phyloP scores from a whole-genome alignment of 1,284 basidiomycete genomes.

The Cystobasidiaceae sp. region DNA sequence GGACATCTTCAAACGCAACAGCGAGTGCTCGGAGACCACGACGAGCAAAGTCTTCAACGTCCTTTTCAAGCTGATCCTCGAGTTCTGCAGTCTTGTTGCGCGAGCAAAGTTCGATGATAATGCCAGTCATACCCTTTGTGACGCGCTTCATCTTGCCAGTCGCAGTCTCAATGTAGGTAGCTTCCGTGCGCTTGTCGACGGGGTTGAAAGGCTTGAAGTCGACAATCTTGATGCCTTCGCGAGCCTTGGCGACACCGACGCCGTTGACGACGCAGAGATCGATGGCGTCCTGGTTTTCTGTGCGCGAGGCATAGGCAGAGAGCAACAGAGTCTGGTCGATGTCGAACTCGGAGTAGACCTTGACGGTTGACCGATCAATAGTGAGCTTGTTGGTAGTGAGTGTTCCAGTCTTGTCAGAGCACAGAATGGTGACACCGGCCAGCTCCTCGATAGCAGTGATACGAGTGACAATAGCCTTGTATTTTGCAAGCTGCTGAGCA shows the following conservation, averaged over 20 bases:
- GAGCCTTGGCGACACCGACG: slow-evolving; percentile 65
- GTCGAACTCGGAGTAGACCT: slow-evolving; percentile 82
- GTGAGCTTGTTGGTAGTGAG: slow-evolving; percentile 95
- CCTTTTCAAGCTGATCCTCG: slow-evolving; percentile 84
- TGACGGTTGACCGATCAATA: slow-evolving; percentile 87
- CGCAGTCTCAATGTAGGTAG: slow-evolving; percentile 90
- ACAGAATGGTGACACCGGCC: slow-evolving; percentile 88
- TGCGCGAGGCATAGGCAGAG: slow-evolving; percentile 91
- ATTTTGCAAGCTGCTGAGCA: slow-evolving; percentile 94
- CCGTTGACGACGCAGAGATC: slow-evolving; percentile 80
- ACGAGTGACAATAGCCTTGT: slow-evolving; percentile 97
- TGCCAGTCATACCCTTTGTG: slow-evolving; percentile 95
- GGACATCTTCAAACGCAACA: slow-evolving; percentile 89
- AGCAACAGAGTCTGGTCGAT: slow-evolving; percentile 86
- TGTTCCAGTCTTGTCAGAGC: slow-evolving; percentile 32
- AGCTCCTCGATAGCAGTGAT: slow-evolving; percentile 97
- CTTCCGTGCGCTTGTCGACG: slow-evolving; percentile 97
- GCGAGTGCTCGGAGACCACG: slow-evolving; percentile 98
- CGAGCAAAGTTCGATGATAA: slow-evolving; percentile 63
- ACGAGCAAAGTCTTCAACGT: slow-evolving; percentile 88
- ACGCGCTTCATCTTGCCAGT: slow-evolving; percentile 93
- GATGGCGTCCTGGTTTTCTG: slow-evolving; percentile 98
- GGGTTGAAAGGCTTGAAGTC: slow-evolving; percentile 99
- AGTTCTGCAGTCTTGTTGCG: slow-evolving; percentile 92
- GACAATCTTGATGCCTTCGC: slow-evolving; percentile 86